A percentile compares a stretch with the other conserved stretches of the same genome.
These are phyloP conservation scores for Ophiocordyceps camponoti-saundersi DNA, from an alignment of 2,329 filamentous ascomycete genomes.

Conservation along the genomic window DNA sequence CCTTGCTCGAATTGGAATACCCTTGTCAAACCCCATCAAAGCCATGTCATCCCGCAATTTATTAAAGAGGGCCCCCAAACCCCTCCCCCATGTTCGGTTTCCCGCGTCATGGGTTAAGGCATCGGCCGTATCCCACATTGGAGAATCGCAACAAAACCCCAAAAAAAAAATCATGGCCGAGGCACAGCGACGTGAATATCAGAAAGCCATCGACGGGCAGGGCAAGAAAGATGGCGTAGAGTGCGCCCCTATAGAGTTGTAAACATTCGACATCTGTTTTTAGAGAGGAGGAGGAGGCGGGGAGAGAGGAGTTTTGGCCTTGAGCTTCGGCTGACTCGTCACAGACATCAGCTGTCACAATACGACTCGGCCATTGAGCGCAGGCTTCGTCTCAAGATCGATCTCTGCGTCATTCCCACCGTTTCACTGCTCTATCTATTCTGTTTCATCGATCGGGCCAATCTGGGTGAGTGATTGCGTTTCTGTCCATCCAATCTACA, in stretches of 20 bases:
- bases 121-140: too few species aligned
- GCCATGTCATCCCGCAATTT: too few species aligned
- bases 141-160: too few species aligned
- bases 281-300: conserved; percentile 16
- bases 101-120: too few species aligned
- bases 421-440: conserved; percentile 52
- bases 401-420: conserved; percentile 47
- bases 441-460: conserved; percentile 60
- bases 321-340: conserved; percentile 8
- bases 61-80: too few species aligned
- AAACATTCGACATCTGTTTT: conserved; percentile 2
- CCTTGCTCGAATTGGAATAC: too few species aligned
- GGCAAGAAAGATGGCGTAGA: not conserved
- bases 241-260: not conserved
- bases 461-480: conserved; percentile 36
- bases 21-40: too few species aligned
- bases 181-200: too few species aligned
- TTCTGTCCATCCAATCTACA: too few species aligned
- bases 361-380: conserved; percentile 41
- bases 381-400: conserved; percentile 44
- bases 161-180: not conserved
- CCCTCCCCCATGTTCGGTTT: too few species aligned
- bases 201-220: not conserved
- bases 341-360: conserved; percentile 30
- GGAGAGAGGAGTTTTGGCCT: conserved; percentile 28